These are phyloP conservation scores for Jaltomata sinuosa DNA, from an alignment of 257 asterid species.

Conservation along the genomic window DNA sequence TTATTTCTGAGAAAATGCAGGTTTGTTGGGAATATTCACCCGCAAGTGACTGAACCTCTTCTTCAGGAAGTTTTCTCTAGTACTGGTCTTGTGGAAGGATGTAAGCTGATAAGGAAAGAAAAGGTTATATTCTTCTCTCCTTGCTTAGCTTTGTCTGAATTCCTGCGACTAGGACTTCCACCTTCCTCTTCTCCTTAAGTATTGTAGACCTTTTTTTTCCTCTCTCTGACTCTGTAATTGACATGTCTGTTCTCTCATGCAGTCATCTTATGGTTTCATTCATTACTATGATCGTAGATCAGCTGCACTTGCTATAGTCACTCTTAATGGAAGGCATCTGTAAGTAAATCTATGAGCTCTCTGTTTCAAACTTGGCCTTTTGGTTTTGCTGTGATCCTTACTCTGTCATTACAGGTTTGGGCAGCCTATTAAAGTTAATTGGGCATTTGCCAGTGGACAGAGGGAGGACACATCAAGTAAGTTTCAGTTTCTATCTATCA, in stretches of 20 bases:
- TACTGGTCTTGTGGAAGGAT: slow-evolving; percentile 79
- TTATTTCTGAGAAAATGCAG: slow-evolving; percentile 59
- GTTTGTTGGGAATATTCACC: slow-evolving; percentile 81
- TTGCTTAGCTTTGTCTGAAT: neutral
- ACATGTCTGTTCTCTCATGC: slow-evolving; percentile 6
- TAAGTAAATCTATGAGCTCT: slow-evolving; percentile 24
- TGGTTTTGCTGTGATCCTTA: slow-evolving; percentile 2
- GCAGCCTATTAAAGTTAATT: slow-evolving; percentile 93
- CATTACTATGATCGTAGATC: slow-evolving; percentile 45
- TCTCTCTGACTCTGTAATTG: neutral
- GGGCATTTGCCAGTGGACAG: slow-evolving; percentile 92
- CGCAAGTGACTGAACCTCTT: slow-evolving; percentile 83
- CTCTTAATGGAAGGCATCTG: slow-evolving; percentile 50
- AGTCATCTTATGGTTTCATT: slow-evolving; percentile 45
- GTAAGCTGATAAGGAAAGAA: slow-evolving; percentile 87
- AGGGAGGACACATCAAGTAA: slow-evolving; percentile 91
- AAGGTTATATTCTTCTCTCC: slow-evolving; percentile 33
- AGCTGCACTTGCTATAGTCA: slow-evolving; percentile 38
- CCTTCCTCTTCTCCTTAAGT: neutral
- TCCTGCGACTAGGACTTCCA: neutral
- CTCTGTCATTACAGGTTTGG: slow-evolving; percentile 61
- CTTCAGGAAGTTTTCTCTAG: slow-evolving; percentile 86
- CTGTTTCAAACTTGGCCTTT: neutral
- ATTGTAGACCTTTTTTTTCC: neutral
- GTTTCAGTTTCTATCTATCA: slow-evolving; percentile 6